Evolutionary conservation across 305 asterid genomes (phyloP).

Genomic region (Plantago lanceolata): DNA sequence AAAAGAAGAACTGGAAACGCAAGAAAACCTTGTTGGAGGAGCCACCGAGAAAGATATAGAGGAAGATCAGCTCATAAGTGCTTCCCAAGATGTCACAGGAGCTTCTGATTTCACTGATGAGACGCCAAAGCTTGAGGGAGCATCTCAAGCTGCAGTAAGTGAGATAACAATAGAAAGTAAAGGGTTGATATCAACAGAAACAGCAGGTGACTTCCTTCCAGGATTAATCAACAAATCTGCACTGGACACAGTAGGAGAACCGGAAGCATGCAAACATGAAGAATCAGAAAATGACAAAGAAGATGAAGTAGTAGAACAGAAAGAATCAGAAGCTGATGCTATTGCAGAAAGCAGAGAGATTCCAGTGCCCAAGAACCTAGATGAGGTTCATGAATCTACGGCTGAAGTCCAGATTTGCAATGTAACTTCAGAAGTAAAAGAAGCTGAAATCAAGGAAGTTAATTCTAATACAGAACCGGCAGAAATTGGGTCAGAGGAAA

Average conservation of each 20-base stretch:
- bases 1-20: constrained; percentile 26
- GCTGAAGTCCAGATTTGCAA: constrained; percentile 25
- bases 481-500: constrained; percentile 26
- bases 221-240: constrained; percentile 26
- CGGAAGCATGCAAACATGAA: constrained; percentile 24
- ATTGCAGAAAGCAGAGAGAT: constrained; percentile 13
- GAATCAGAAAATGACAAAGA: constrained; percentile 29
- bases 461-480: constrained; percentile 26
- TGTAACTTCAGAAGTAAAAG: constrained; percentile 25
- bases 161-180: constrained; percentile 23
- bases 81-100: not conserved
- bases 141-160: constrained; percentile 22
- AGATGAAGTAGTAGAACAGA: constrained; percentile 31
- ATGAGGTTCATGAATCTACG: constrained; percentile 28
- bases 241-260: constrained; percentile 19
- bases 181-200: constrained; percentile 24
- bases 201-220: constrained; percentile 29
- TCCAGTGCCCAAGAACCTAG: constrained; percentile 10
- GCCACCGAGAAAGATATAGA: constrained; percentile 22
- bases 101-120: constrained; percentile 27
- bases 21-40: constrained; percentile 17
- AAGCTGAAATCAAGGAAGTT: constrained; percentile 24
- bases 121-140: constrained; percentile 26
- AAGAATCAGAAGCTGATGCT: constrained; percentile 23
- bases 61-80: constrained; percentile 21